Base-by-base conservation (phyloP, 164 flowering plant species). In the Protea cynaroides region DNA sequence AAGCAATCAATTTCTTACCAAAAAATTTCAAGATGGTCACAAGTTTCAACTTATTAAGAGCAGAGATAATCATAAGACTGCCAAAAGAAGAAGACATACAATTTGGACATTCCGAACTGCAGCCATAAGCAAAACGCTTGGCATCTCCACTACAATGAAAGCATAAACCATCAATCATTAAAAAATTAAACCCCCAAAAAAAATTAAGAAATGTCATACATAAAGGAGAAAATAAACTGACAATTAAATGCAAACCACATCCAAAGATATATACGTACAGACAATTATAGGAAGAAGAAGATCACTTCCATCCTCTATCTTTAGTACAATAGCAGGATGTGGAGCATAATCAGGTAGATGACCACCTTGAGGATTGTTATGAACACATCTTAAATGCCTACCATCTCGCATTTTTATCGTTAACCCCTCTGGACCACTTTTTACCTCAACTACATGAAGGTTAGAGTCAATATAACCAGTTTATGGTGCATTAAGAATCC, bases 291-390 rank as follows among this genome's bases (percentile, higher is more conserved):
- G 98, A 62, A 95, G 92, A 66, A 95, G 91, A 71, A 95, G 86
- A 63, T 86, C 98, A 17, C 96, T 92, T 65, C 98, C 99, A 69
- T 95, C 99, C 79, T 95, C 99, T 94, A 95, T 95, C 84, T 92
- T 92, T 59, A 95, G 77, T 18, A 95, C 98, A 69, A 95, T 92
- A 7, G 97, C 99, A 43, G 99, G 98, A 73, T 90, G 97, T 18
- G 98, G 97, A 44, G 97, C 89, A 76, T 87, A 90, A 79, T 92
- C 95, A 6, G 90, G 90, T 47, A 87, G 72, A 72, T 86, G 88
- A n/a, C 90, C 97, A 21, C 90, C 96, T 51, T 90, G 97, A 66
- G 99, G 97, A 67, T 85, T 92, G 75, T 92, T 92, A 64, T 95
- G 99, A 62, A 77, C 85, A 72, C 99, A 95, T 71, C 87, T 87